Evolutionary conservation across 768 basidiomycete species (phyloP).

Genomic region (Lactarius deliciosus): DNA sequence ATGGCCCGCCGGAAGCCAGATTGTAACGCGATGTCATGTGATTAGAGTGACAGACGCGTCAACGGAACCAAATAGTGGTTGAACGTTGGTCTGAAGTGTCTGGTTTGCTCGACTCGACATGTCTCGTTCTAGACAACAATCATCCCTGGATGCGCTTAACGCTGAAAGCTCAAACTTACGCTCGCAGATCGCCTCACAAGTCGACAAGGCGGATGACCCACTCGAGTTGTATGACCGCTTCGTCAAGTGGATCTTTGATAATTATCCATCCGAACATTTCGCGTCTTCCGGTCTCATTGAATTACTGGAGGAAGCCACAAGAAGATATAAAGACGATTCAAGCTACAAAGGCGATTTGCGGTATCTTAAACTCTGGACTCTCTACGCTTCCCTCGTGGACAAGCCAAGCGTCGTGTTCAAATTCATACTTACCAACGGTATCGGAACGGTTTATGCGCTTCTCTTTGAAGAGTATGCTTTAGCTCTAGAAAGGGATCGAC

Average conservation of each 20-base stretch:
- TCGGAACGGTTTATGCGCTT: slow-evolving; percentile 69
- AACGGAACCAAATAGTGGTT: slow-evolving; percentile 25
- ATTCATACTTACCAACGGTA: slow-evolving; percentile 50
- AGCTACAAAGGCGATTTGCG: slow-evolving; percentile 84
- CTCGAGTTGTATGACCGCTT: slow-evolving; percentile 83
- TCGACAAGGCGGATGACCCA: slow-evolving; percentile 75
- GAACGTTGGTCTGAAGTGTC: neutral
- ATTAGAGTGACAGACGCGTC: slow-evolving; percentile 24
- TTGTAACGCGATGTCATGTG: slow-evolving; percentile 15
- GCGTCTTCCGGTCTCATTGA: slow-evolving; percentile 72
- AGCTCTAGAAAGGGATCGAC: slow-evolving; percentile 69
- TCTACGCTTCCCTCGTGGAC: slow-evolving; percentile 81
- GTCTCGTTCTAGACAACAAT: slow-evolving; percentile 19
- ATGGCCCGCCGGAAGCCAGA: too few species aligned
- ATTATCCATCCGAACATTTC: slow-evolving; percentile 67
- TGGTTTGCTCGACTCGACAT: slow-evolving; percentile 5
- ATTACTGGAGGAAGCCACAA: slow-evolving; percentile 80
- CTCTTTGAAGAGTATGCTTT: slow-evolving; percentile 92
- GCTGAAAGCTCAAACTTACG: slow-evolving; percentile 21
- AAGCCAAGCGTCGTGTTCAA: slow-evolving; percentile 61
- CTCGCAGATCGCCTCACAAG: slow-evolving; percentile 38
- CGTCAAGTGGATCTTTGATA: slow-evolving; percentile 85
- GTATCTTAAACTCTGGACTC: slow-evolving; percentile 89
- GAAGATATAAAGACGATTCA: slow-evolving; percentile 78
- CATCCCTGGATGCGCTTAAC: slow-evolving; percentile 12